Percentiles rank a stretch among this genome's conserved stretches.
phyloP scores from a whole-genome alignment of 2,329 filamentous ascomycete genomes.

The Pleurostoma richardsiae region DNA sequence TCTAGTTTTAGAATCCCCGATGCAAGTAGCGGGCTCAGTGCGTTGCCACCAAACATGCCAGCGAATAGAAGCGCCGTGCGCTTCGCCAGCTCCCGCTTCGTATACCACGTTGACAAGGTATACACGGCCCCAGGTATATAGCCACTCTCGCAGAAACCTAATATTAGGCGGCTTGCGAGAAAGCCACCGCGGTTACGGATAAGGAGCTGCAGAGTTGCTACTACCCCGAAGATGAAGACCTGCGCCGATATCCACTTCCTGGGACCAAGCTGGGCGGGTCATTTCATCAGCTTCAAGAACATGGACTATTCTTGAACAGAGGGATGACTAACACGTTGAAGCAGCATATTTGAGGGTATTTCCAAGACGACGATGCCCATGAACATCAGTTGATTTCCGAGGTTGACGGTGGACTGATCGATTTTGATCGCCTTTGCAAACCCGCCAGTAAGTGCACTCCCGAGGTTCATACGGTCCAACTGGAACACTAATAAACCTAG shows the following conservation, averaged over 20 bases:
- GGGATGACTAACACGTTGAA: constrained; percentile 20
- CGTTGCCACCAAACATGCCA: constrained; percentile 46
- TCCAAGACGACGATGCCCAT: constrained; percentile 43
- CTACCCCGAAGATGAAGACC: constrained; percentile 40
- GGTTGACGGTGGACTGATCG: constrained; percentile 40
- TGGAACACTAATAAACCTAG: constrained; percentile 46
- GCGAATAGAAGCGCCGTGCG: constrained; percentile 47
- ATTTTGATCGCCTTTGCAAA: constrained; percentile 37
- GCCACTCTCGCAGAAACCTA: constrained; percentile 44
- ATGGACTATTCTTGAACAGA: neutral
- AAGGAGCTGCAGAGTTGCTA: constrained; percentile 38
- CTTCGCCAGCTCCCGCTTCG: constrained; percentile 35
- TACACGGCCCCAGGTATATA: constrained; percentile 48
- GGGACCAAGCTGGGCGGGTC: constrained; percentile 28
- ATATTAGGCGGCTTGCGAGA: constrained; percentile 33
- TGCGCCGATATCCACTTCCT: constrained; percentile 43
- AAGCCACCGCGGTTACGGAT: constrained; percentile 36
- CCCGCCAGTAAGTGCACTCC: constrained; percentile 42
- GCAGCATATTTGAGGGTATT: constrained; percentile 44
- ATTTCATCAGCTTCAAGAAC: neutral
- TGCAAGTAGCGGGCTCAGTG: constrained; percentile 41
- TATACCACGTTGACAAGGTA: constrained; percentile 47
- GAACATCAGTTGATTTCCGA: constrained; percentile 50
- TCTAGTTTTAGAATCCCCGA: constrained; percentile 41
- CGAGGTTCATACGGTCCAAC: constrained; percentile 47